phyloP scores from a whole-genome alignment of 73 alveolate species.

The Paraurostyla sp. region DNA sequence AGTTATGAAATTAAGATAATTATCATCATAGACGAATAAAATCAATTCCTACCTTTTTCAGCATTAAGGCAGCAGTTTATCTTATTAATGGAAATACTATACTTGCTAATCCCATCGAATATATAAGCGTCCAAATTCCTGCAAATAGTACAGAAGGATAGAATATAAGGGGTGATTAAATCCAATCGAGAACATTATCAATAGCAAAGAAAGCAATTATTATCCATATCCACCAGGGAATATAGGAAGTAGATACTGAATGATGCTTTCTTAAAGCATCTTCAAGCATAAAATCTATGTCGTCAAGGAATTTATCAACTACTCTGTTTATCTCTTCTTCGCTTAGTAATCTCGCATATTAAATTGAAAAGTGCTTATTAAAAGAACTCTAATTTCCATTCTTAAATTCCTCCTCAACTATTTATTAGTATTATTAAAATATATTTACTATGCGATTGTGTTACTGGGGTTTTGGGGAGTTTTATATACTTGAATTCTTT shows the following conservation, averaged over 20 bases:
- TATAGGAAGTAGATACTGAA: slow-evolving; percentile 55
- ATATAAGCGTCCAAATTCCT: slow-evolving; percentile 24
- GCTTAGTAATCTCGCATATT: slow-evolving; percentile 70
- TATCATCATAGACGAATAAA: too few relatives aligned
- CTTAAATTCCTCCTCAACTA: background rate
- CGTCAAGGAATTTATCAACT: slow-evolving; percentile 82
- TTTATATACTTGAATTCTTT: slow-evolving; percentile 50
- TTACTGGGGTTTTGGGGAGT: slow-evolving; percentile 51
- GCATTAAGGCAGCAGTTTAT: too few relatives aligned
- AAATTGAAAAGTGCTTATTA: slow-evolving; percentile 71
- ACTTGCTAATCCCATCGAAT: slow-evolving; percentile 73
- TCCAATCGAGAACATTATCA: slow-evolving; percentile 82
- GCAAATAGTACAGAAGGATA: slow-evolving; percentile 57
- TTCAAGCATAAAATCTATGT: slow-evolving; percentile 79
- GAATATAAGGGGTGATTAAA: slow-evolving; percentile 68
- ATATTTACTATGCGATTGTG: slow-evolving; percentile 40
- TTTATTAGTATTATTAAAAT: background rate
- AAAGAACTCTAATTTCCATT: slow-evolving; percentile 42
- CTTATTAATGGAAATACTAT: too few relatives aligned
- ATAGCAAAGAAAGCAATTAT: slow-evolving; percentile 81
- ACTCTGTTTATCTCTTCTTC: slow-evolving; percentile 72
- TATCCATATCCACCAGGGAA: slow-evolving; percentile 85
- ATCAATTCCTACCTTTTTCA: too few relatives aligned
- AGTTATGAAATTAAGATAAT: too few relatives aligned
- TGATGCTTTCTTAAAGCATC: slow-evolving; percentile 87